A percentile compares a stretch with the other conserved stretches of the same genome.
Conservation (phyloP, 176 grass and related monocot species). For the Carex parvula region DNA sequence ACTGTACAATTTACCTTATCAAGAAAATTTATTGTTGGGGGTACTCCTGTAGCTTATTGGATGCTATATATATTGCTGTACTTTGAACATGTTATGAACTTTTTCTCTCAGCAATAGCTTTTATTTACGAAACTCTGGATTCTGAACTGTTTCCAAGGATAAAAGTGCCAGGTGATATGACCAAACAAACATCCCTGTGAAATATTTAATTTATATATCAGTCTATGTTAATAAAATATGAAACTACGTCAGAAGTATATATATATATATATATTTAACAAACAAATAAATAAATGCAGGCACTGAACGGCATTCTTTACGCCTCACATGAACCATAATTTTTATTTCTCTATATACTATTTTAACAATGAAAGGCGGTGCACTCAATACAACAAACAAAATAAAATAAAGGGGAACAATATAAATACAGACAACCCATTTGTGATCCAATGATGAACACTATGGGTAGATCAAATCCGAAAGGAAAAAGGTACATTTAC, state of each 20-base stretch:
- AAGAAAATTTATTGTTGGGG: neutral
- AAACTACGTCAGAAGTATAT: neutral
- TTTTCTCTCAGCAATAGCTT: neutral
- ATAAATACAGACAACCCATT: constrained; percentile 6
- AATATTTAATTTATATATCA: neutral
- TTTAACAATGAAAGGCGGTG: neutral
- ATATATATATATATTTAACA: neutral
- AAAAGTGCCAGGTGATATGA: neutral
- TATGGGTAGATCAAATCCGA: neutral
- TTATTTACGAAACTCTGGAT: neutral
- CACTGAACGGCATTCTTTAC: neutral
- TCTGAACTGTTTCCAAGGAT: neutral
- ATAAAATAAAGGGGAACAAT: neutral
- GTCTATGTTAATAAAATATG: neutral
- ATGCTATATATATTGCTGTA: neutral
- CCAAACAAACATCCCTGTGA: neutral
- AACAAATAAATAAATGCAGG: neutral
- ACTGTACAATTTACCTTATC: neutral
- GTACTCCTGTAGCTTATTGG: constrained; percentile 7
- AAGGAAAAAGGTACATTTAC: constrained; percentile 7
- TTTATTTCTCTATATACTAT: neutral
- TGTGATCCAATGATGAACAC: constrained; percentile 3
- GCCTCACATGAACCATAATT: neutral
- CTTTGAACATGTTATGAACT: neutral
- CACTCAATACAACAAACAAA: neutral